Conservation (phyloP, 2,329 filamentous ascomycete species). For the Aspergillus fumigatiaffinis region DNA sequence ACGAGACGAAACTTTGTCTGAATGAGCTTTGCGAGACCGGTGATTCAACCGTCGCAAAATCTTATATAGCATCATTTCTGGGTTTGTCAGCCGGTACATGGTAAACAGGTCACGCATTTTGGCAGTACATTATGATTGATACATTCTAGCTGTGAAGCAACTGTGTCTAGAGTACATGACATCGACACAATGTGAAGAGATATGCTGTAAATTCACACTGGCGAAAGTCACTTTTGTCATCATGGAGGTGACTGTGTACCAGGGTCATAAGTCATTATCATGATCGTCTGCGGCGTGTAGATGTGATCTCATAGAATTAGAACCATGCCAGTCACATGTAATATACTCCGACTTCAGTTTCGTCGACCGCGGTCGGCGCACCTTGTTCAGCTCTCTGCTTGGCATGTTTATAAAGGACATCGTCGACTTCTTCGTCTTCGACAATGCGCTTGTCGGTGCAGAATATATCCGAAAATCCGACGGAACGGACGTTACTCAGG, state of each 20-base stretch:
- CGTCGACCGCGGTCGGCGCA: not conserved
- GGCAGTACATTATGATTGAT: not conserved
- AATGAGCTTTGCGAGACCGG: too few species aligned
- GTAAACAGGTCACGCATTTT: too few species aligned
- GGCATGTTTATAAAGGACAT: constrained; percentile 19
- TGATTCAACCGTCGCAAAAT: too few species aligned
- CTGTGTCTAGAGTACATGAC: not conserved
- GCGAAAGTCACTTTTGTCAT: not conserved
- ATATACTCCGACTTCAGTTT: constrained; percentile 15
- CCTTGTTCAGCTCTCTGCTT: not conserved
- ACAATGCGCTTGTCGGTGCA: constrained; percentile 13
- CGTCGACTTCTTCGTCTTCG: constrained; percentile 27
- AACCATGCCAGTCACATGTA: constrained; percentile 8
- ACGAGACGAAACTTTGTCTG: too few species aligned
- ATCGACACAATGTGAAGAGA: not conserved
- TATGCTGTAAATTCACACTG: not conserved
- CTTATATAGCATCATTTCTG: too few species aligned
- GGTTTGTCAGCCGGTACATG: too few species aligned
- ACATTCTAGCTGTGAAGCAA: not conserved
- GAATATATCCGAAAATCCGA: constrained; percentile 27
- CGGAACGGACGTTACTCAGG: constrained; percentile 21
- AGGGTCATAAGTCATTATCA: not conserved
- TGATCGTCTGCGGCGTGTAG: not conserved
- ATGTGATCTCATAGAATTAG: not conserved
- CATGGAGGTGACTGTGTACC: not conserved